A percentile compares a stretch with the other conserved stretches of the same genome.
Conservation (phyloP, 257 asterid species). For the Solanum neorickii region DNA sequence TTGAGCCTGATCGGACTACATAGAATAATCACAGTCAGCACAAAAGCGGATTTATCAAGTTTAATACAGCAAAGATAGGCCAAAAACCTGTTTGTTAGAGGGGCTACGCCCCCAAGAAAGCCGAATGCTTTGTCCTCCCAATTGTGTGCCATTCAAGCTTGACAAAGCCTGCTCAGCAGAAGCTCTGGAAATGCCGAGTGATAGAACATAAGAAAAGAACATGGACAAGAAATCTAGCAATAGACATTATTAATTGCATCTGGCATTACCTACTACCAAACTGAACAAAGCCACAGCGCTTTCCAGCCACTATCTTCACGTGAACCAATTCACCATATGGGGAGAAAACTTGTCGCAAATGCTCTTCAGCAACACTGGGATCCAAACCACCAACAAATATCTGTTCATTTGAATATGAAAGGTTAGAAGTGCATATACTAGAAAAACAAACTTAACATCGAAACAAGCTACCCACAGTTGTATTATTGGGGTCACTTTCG, state of each 20-base stretch:
- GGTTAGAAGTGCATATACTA: neutral
- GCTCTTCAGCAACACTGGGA: slow-evolving; percentile 69
- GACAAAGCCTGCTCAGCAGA: slow-evolving; percentile 71
- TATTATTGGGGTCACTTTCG: slow-evolving; percentile 82
- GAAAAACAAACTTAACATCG: neutral
- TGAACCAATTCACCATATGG: slow-evolving; percentile 69
- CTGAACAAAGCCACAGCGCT: slow-evolving; percentile 94
- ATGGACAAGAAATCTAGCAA: neutral
- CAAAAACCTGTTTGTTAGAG: slow-evolving; percentile 68
- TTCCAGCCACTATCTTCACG: slow-evolving; percentile 79
- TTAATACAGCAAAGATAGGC: neutral
- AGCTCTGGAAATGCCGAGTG: slow-evolving; percentile 23
- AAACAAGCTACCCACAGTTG: slow-evolving; percentile 60
- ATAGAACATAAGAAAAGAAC: neutral
- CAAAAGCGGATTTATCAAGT: neutral
- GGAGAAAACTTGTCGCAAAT: slow-evolving; percentile 69
- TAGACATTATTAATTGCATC: neutral
- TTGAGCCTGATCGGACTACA: slow-evolving; percentile 51
- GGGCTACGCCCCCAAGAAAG: slow-evolving; percentile 97
- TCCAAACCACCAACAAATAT: slow-evolving; percentile 85
- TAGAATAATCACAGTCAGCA: slow-evolving; percentile 8
- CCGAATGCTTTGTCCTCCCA: slow-evolving; percentile 75
- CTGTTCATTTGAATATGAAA: slow-evolving; percentile 24
- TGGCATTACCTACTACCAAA: slow-evolving; percentile 55
- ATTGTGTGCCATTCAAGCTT: slow-evolving; percentile 48